These are phyloP conservation scores for Malus orientalis DNA, from an alignment of 306 rosid species.

Conservation along the genomic window DNA sequence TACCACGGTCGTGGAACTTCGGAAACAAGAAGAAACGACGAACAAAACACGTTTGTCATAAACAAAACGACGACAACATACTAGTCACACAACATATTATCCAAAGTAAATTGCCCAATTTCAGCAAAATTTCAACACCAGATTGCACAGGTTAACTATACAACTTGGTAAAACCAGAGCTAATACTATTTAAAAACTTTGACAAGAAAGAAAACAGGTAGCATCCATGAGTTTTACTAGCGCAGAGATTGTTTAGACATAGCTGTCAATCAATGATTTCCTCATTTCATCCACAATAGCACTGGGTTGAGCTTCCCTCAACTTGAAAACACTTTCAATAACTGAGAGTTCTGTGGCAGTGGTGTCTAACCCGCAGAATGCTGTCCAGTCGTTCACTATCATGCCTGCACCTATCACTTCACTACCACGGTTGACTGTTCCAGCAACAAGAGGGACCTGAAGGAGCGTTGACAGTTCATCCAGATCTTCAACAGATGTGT, in stretches of 20 bases:
- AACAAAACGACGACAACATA: no score
- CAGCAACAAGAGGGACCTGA: conserved; percentile 92
- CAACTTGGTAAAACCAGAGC: neutral
- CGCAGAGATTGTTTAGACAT: conserved; percentile 32
- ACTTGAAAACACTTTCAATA: conserved; percentile 80
- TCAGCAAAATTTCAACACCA: neutral
- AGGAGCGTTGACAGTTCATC: conserved; percentile 92
- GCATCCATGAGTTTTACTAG: neutral
- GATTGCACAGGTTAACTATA: neutral
- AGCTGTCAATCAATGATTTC: conserved; percentile 72
- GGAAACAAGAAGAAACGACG: no score
- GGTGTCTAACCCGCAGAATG: conserved; percentile 91
- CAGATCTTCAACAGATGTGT: conserved; percentile 83
- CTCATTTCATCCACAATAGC: conserved; percentile 87
- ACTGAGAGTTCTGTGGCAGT: conserved; percentile 92
- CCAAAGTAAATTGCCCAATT: neutral
- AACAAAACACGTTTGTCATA: no score
- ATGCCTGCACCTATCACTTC: conserved; percentile 85
- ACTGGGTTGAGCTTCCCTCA: conserved; percentile 78
- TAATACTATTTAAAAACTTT: neutral
- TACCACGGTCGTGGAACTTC: no score
- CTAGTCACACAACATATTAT: no score
- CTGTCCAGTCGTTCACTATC: conserved; percentile 88
- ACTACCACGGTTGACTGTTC: conserved; percentile 84
- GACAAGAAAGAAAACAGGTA: neutral